phyloP scores from a whole-genome alignment of 2,329 filamentous ascomycete species.

The Aspergillus puulaauensis region DNA sequence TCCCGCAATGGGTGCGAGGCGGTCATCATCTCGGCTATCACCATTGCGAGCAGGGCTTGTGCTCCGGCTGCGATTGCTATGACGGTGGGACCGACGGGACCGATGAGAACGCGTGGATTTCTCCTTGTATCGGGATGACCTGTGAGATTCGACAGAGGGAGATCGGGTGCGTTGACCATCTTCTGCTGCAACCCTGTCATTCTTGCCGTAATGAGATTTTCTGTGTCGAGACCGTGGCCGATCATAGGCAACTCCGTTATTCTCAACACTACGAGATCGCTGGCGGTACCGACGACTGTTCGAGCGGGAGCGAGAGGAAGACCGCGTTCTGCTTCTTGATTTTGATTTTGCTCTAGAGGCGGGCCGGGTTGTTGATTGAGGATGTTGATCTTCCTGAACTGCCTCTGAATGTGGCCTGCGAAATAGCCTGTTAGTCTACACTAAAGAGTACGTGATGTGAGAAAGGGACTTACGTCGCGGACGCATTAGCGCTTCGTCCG shows the following conservation, averaged over 20 bases:
- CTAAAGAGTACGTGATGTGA: not conserved
- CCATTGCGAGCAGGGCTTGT: constrained; percentile 23
- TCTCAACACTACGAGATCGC: constrained; percentile 46
- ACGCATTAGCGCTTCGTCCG: constrained; percentile 20
- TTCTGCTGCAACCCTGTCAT: constrained; percentile 25
- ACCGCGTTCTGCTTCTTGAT: constrained; percentile 33
- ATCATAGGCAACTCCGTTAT: constrained; percentile 37
- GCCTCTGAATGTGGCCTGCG: constrained; percentile 26
- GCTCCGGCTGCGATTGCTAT: constrained; percentile 22
- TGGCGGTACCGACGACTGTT: constrained; percentile 52
- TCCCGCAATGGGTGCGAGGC: constrained; percentile 26
- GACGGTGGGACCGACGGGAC: constrained; percentile 40
- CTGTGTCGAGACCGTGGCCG: constrained; percentile 24
- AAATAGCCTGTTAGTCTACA: constrained; percentile 8
- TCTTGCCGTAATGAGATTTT: constrained; percentile 41
- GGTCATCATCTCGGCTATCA: constrained; percentile 40
- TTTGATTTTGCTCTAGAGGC: constrained; percentile 28
- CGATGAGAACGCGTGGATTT: constrained; percentile 54
- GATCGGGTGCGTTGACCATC: constrained; percentile 62
- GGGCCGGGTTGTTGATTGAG: constrained; percentile 28
- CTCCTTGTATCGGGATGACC: constrained; percentile 61
- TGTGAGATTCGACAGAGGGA: constrained; percentile 60
- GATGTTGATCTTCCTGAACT: constrained; percentile 36
- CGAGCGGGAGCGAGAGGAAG: constrained; percentile 43
- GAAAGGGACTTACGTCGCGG: constrained; percentile 29